These are phyloP conservation scores for Endocalyx cinctus DNA, from an alignment of 2,329 filamentous ascomycete genomes.

Conservation along the genomic window DNA sequence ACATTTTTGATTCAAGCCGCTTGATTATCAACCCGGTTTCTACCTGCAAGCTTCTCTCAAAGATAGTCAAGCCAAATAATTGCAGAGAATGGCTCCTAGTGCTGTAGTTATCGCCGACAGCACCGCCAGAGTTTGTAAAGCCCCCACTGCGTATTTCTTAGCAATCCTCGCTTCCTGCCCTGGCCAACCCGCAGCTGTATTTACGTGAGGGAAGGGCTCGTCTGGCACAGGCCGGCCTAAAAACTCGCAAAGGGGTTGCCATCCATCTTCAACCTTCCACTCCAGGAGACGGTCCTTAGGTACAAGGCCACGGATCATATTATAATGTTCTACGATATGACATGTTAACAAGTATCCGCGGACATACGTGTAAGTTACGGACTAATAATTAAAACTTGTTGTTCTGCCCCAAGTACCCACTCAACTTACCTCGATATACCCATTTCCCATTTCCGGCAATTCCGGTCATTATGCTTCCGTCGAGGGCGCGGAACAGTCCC, in stretches of 20 bases:
- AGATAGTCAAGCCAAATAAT: no score
- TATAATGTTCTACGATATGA: conserved; percentile 40
- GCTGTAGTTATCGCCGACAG: no score
- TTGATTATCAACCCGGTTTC: no score
- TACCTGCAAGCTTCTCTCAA: no score
- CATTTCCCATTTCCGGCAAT: conserved; percentile 22
- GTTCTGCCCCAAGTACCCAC: no score
- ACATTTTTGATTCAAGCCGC: no score
- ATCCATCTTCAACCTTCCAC: conserved; percentile 34
- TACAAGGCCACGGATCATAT: conserved; percentile 30
- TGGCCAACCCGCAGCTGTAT: conserved; percentile 23
- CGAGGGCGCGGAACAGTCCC: conserved; percentile 24
- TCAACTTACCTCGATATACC: no score
- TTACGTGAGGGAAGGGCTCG: conserved; percentile 42
- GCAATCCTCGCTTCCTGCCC: no score
- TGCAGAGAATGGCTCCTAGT: no score
- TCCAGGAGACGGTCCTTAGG: conserved; percentile 30
- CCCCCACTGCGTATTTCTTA: no score
- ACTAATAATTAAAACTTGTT: conserved; percentile 68
- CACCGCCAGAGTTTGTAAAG: no score
- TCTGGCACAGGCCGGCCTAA: conserved; percentile 29
- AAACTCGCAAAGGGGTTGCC: conserved; percentile 37
- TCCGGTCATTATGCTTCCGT: conserved; percentile 21
- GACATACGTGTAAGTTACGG: conserved; percentile 64
- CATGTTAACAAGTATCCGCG: conserved; percentile 61